Percentiles rank a stretch among this genome's conserved stretches.
Conservation (phyloP, 768 basidiomycete genomes). For the Hericium erinaceus region DNA sequence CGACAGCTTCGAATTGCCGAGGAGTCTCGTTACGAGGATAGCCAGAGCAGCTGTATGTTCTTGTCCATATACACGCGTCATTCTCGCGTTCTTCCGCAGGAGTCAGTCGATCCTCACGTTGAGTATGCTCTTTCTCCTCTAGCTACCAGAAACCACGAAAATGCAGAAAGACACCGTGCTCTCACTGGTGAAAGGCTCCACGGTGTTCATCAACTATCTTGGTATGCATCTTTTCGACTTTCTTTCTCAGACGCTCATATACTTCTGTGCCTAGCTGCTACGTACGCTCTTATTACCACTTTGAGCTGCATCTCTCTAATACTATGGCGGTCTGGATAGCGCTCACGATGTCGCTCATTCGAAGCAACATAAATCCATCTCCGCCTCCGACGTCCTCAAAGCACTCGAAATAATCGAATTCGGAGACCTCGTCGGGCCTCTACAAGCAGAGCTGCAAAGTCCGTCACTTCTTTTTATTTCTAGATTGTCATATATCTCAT, state of each 20-base stretch:
- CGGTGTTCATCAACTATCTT: conserved; percentile 92
- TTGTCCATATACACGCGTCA: neutral
- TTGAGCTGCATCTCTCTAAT: conserved; percentile 8
- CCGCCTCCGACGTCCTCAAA: conserved; percentile 83
- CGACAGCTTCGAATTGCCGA: conserved; percentile 84
- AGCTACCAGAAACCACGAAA: conserved; percentile 83
- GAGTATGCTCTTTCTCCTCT: neutral
- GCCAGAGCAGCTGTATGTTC: conserved; percentile 71
- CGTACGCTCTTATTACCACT: conserved; percentile 33
- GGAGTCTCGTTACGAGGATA: conserved; percentile 72
- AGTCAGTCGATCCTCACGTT: neutral
- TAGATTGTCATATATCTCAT: neutral
- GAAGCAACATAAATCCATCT: conserved; percentile 81
- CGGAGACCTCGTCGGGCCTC: conserved; percentile 52
- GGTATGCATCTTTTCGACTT: conserved; percentile 36
- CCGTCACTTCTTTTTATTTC: conserved; percentile 9
- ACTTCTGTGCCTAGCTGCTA: conserved; percentile 1
- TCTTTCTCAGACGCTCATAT: neutral
- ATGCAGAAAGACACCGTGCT: conserved; percentile 84
- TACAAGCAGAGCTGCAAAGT: conserved; percentile 62
- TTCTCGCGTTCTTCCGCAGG: neutral
- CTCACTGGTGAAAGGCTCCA: conserved; percentile 80
- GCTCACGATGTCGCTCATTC: conserved; percentile 84
- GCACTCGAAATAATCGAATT: conserved; percentile 76
- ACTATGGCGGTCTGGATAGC: conserved; percentile 28